Base-by-base conservation (phyloP, 1,139 yeast species). In the Yamadazyma jaroonii region DNA sequence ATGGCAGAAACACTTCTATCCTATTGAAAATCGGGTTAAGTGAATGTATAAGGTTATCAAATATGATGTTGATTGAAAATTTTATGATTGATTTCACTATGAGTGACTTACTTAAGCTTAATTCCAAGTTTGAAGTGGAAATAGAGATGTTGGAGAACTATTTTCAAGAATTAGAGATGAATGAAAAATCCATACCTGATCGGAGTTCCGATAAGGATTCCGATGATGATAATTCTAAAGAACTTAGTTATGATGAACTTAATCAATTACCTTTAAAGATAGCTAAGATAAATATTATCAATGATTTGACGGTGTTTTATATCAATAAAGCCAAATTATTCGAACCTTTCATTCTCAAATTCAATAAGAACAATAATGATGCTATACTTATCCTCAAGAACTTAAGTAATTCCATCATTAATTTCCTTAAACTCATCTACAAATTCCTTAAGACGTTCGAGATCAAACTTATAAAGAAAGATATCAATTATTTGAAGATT, bases 21-120 rank as follows among this genome's bases (percentile, higher is more conserved):
- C 46, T 61, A 9, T 46, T 67, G 37, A 75, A 72, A 41, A 63
- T 69, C 35, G 79, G 78, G 0, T 51, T 74, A 11, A 67, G 78
- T 40, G 80, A 74, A 44, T 67, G 77, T 42, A 62, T 74, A 11
- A 59, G 78, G 35, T 54, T 65, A 31, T 72, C 79, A 9, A 75
- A 77, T 40, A 65, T 69, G 48, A 69, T 74, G 66, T 57, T 74
- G 41, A 75, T 75, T 43, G 81, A 75, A 46, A 74, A 73, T 38
- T 74, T 73, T 43, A 71, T 72, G 68, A 61, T 67, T 29, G 67
- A 72, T 35, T 68, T 74, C 39, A 57, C 64, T 5, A 59, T 67
- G 39, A 56, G 61, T 10, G 72, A 70, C 38, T 58, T 75, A 14
- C 42, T 64, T 35, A 54, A 56, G 7, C 62, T 76, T 35, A 72